These are phyloP conservation scores for Neostapfia colusana DNA, from an alignment of 176 grass and related monocot species.

Conservation along the genomic window DNA sequence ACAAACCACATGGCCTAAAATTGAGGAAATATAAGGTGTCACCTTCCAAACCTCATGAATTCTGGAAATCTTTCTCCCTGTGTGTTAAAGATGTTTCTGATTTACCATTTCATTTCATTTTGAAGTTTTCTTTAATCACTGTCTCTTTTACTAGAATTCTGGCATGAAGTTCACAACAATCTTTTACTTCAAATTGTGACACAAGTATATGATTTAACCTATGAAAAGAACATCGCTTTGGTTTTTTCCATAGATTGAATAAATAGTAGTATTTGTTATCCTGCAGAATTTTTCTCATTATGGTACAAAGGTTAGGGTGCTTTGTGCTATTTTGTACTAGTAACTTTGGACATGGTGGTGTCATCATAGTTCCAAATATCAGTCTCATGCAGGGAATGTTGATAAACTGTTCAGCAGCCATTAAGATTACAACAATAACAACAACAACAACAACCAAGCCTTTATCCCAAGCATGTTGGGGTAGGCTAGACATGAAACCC, in stretches of 20 bases:
- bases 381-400: not conserved
- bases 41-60: not conserved
- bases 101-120: not conserved
- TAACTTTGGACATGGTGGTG: not conserved
- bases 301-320: not conserved
- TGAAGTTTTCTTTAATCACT: not conserved
- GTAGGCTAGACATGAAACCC: too few relatives aligned
- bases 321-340: not conserved
- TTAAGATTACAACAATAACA: slow-evolving; percentile 9
- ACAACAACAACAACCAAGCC: too few relatives aligned
- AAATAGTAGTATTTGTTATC: not conserved
- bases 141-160: not conserved
- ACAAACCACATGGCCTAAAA: not conserved
- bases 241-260: not conserved
- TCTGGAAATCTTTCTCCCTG: not conserved
- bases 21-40: not conserved
- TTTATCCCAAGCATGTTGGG: too few relatives aligned
- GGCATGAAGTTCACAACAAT: too few relatives aligned
- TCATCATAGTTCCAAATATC: not conserved
- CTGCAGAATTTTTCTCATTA: not conserved
- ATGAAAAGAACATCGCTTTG: not conserved
- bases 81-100: not conserved
- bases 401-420: not conserved
- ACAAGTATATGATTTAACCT: not conserved
- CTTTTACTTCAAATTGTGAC: not conserved